These are phyloP conservation scores for Lentithecium fluviatile DNA, from an alignment of 495 filamentous ascomycete genomes.

Conservation along the genomic window DNA sequence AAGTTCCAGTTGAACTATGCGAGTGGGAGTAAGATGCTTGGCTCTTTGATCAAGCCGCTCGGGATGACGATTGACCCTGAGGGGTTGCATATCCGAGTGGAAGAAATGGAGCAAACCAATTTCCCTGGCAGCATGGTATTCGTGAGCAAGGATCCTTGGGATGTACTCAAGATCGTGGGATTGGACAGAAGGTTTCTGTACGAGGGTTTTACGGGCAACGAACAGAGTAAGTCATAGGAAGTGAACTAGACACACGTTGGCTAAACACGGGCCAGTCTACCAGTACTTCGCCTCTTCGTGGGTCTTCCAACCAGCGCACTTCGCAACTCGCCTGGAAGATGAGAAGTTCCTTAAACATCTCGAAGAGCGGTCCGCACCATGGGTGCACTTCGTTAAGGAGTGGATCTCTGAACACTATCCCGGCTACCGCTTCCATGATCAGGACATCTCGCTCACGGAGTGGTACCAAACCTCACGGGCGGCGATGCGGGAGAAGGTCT, in stretches of 20 bases:
- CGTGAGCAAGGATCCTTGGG: slow-evolving; percentile 12
- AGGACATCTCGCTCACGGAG: neutral
- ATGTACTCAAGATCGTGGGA: slow-evolving; percentile 16
- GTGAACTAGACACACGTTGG: neutral
- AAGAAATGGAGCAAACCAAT: slow-evolving; percentile 15
- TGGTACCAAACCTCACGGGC: slow-evolving; percentile 14
- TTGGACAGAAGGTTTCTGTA: slow-evolving; percentile 11
- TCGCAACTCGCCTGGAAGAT: slow-evolving; percentile 8
- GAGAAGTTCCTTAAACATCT: slow-evolving; percentile 2
- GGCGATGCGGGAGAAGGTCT: slow-evolving; percentile 5
- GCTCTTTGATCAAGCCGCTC: slow-evolving; percentile 19
- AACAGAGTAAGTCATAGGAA: slow-evolving; percentile 12
- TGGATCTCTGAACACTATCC: slow-evolving; percentile 18
- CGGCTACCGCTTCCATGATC: neutral
- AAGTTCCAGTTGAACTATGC: slow-evolving; percentile 17
- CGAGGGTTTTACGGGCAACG: slow-evolving; percentile 3
- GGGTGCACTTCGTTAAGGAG: slow-evolving; percentile 4
- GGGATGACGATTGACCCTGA: slow-evolving; percentile 18
- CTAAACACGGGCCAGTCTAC: slow-evolving; percentile 8
- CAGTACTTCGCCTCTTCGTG: slow-evolving; percentile 12
- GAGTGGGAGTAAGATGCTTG: slow-evolving; percentile 9
- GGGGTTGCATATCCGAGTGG: slow-evolving; percentile 4
- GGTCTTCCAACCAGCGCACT: slow-evolving; percentile 28
- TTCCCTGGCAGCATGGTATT: slow-evolving; percentile 13
- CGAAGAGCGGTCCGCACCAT: slow-evolving; percentile 4